These are phyloP conservation scores for Eimeria necatrix DNA, from an alignment of 169 alveolate species.

Conservation along the genomic window DNA sequence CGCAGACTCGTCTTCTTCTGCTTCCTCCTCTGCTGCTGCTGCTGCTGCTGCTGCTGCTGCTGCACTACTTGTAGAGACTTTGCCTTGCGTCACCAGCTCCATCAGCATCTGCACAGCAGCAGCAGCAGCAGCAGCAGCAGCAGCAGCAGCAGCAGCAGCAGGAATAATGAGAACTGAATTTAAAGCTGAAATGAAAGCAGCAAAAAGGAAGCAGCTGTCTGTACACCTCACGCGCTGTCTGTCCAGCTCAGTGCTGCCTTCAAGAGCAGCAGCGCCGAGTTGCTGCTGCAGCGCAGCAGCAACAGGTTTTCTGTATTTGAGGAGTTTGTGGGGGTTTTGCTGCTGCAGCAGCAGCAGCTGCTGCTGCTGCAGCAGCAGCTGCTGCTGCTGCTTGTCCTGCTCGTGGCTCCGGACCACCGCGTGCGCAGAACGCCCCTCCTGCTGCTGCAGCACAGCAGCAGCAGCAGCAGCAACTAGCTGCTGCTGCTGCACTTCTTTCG, in stretches of 20 bases:
- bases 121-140: slow-evolving; percentile 36
- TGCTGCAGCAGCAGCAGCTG: slow-evolving; percentile 38
- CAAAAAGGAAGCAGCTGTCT: not conserved
- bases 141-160: not conserved
- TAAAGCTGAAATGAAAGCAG: not conserved
- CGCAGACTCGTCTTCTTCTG: not conserved
- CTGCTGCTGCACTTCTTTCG: slow-evolving; percentile 4
- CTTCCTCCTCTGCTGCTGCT: slow-evolving; percentile 18
- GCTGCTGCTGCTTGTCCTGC: slow-evolving; percentile 27
- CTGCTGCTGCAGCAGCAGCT: slow-evolving; percentile 52
- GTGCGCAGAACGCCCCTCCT: slow-evolving; percentile 18
- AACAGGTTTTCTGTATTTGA: not conserved
- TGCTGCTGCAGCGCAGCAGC: slow-evolving; percentile 64
- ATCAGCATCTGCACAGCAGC: slow-evolving; percentile 20
- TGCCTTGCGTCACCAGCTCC: slow-evolving; percentile 20
- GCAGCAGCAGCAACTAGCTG: slow-evolving; percentile 49
- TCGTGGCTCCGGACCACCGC: not conserved
- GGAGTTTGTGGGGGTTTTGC: not conserved
- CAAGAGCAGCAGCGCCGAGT: not conserved
- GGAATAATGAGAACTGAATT: too few species aligned
- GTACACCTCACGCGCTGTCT: not conserved
- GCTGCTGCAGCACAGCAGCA: slow-evolving; percentile 63
- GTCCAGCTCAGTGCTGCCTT: not conserved
- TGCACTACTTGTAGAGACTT: not conserved
- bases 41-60: slow-evolving; percentile 14